A percentile compares a stretch with the other conserved stretches of the same genome.
phyloP scores from a whole-genome alignment of 176 grass and related monocot genomes.

The Eleusine coracana region DNA sequence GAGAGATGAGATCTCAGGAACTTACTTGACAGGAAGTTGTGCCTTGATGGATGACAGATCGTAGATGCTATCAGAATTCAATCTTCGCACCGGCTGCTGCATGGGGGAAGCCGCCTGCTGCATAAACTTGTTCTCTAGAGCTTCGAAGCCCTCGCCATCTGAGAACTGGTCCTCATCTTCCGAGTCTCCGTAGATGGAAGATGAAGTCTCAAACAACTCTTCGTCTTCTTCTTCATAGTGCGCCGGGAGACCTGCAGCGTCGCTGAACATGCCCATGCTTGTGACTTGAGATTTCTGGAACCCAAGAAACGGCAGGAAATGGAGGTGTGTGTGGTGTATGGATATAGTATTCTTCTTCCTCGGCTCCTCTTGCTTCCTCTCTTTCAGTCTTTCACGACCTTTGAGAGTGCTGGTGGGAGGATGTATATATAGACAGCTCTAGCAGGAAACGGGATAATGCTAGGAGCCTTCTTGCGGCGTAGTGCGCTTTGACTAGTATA shows the following conservation, averaged over 20 bases:
- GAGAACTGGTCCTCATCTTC: conserved; percentile 52
- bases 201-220: conserved; percentile 66
- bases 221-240: conserved; percentile 50
- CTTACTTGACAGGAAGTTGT: conserved; percentile 74
- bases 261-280: conserved; percentile 41
- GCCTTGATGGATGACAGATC: conserved; percentile 68
- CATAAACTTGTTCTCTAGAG: conserved; percentile 25
- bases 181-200: conserved; percentile 53
- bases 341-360: conserved; percentile 42
- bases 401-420: background rate
- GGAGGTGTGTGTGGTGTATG: background rate
- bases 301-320: conserved; percentile 7
- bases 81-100: conserved; percentile 13
- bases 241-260: conserved; percentile 30
- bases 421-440: conserved; percentile 42
- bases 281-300: conserved; percentile 8
- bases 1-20: background rate
- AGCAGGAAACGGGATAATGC: conserved; percentile 40
- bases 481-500: conserved; percentile 50
- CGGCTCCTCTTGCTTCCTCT: conserved; percentile 17
- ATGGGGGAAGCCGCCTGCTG: conserved; percentile 22
- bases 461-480: conserved; percentile 22
- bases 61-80: conserved; percentile 51
- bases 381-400: conserved; percentile 30
- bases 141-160: conserved; percentile 30